These are phyloP conservation scores for Penicillium paxilli DNA, from an alignment of 495 filamentous ascomycete genomes.

Conservation along the genomic window DNA sequence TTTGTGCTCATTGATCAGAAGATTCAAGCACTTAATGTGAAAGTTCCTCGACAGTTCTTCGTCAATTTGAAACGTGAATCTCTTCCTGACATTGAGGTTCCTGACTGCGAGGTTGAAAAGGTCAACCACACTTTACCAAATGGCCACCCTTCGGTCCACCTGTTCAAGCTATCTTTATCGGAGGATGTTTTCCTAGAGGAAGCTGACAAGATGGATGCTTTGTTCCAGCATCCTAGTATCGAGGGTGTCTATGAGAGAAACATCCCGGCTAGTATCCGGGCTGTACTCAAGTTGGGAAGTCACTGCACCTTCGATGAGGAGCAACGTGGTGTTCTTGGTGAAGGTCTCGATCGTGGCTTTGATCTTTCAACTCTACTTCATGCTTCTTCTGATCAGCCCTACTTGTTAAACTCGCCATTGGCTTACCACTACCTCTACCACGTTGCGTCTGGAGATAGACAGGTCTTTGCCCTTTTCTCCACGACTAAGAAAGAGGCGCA, in stretches of 20 bases:
- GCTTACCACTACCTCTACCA: slow-evolving; percentile 91
- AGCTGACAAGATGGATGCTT: slow-evolving; percentile 71
- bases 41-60: slow-evolving; percentile 86
- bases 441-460: slow-evolving; percentile 81
- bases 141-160: slow-evolving; percentile 87
- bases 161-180: slow-evolving; percentile 89
- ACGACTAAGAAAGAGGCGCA: slow-evolving; percentile 77
- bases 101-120: slow-evolving; percentile 85
- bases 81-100: slow-evolving; percentile 84
- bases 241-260: slow-evolving; percentile 97
- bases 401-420: slow-evolving; percentile 67
- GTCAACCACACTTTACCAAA: slow-evolving; percentile 91
- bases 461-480: slow-evolving; percentile 93
- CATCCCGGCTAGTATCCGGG: slow-evolving; percentile 78
- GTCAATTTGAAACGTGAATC: slow-evolving; percentile 86
- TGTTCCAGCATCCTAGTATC: slow-evolving; percentile 91
- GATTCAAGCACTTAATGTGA: slow-evolving; percentile 82
- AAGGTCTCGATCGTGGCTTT: slow-evolving; percentile 90
- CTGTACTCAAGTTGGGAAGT: slow-evolving; percentile 84
- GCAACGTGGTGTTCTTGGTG: slow-evolving; percentile 87
- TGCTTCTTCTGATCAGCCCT: slow-evolving; percentile 64
- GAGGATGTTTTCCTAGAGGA: slow-evolving; percentile 87
- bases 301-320: slow-evolving; percentile 93
- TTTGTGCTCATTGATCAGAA: slow-evolving; percentile 93
- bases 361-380: slow-evolving; percentile 75